Evolutionary conservation across 352 stramenopile species (phyloP).

Genomic region (Phytophthora chlamydospora): DNA sequence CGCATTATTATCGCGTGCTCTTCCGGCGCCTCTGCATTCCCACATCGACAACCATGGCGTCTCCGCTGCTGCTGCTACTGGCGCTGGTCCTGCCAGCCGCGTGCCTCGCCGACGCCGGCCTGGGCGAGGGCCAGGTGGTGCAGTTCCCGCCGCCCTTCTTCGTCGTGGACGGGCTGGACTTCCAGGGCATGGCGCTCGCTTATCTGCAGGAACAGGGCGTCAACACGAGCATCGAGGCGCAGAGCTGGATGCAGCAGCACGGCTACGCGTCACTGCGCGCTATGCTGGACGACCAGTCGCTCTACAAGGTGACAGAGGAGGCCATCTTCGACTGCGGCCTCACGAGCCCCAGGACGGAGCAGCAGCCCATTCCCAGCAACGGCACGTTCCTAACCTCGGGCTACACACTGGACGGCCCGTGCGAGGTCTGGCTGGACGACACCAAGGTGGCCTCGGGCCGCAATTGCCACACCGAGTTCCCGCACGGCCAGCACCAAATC

Average conservation of each 20-base stretch:
- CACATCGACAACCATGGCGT: conserved; percentile 7
- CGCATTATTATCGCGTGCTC: no score
- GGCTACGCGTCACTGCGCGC: conserved; percentile 52
- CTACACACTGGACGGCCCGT: conserved; percentile 66
- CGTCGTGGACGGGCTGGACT: conserved; percentile 55
- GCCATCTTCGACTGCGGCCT: conserved; percentile 62
- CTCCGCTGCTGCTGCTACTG: conserved; percentile 14
- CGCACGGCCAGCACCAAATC: conserved; percentile 40
- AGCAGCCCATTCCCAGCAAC: conserved; percentile 53
- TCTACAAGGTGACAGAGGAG: conserved; percentile 58
- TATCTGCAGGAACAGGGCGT: conserved; percentile 61
- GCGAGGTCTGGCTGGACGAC: conserved; percentile 65
- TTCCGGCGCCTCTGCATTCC: not conserved
- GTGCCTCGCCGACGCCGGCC: conserved; percentile 10
- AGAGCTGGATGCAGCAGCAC: conserved; percentile 45
- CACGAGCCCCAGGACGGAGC: conserved; percentile 49
- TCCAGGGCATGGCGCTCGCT: conserved; percentile 49
- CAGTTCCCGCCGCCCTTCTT: conserved; percentile 56
- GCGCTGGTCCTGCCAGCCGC: conserved; percentile 10
- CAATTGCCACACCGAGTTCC: conserved; percentile 55
- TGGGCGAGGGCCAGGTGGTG: conserved; percentile 55
- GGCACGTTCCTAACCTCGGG: conserved; percentile 49
- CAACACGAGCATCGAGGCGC: conserved; percentile 51
- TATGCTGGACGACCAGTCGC: conserved; percentile 60
- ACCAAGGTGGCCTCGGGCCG: conserved; percentile 41